phyloP scores from a whole-genome alignment of 148 eudicot species.

The Rhododendron williamsianum region DNA sequence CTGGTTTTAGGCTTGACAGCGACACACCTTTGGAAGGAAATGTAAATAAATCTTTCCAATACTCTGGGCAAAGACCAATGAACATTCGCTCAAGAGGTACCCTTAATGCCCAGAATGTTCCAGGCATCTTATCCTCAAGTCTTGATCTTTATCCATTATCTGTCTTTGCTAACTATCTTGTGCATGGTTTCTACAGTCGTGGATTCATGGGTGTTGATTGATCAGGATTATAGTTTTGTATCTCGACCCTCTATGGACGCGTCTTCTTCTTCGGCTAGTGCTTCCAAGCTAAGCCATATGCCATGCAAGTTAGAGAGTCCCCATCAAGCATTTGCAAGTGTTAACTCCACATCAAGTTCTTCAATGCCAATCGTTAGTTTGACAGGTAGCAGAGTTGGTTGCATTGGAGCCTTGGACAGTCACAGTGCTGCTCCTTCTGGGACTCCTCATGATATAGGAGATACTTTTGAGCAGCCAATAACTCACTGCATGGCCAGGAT shows the following conservation, averaged over 20 bases:
- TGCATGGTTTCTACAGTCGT: conserved; percentile 35
- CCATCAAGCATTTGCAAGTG: conserved; percentile 33
- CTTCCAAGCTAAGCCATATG: conserved; percentile 42
- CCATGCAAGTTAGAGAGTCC: conserved; percentile 38
- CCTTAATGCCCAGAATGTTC: conserved; percentile 6
- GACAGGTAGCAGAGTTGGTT: conserved; percentile 25
- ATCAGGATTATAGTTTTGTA: conserved; percentile 77
- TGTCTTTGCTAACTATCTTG: background rate
- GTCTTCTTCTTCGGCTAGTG: conserved; percentile 49
- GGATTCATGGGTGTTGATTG: conserved; percentile 60
- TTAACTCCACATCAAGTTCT: conserved; percentile 35
- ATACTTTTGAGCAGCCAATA: conserved; percentile 59
- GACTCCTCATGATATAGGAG: conserved; percentile 45
- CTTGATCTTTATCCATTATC: background rate
- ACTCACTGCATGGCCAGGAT: conserved; percentile 57
- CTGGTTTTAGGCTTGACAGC: conserved; percentile 38
- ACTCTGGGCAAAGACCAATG: conserved; percentile 35
- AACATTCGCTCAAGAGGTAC: conserved; percentile 50
- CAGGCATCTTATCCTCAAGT: background rate
- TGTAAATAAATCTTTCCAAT: conserved; percentile 31
- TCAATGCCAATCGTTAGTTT: conserved; percentile 48
- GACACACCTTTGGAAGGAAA: conserved; percentile 33
- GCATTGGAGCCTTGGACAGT: conserved; percentile 46
- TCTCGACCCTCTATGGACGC: conserved; percentile 48
- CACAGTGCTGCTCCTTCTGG: conserved; percentile 61